Base-by-base conservation (phyloP, 2,329 filamentous ascomycete genomes). In the Mycosphaerelloides madeirae region DNA sequence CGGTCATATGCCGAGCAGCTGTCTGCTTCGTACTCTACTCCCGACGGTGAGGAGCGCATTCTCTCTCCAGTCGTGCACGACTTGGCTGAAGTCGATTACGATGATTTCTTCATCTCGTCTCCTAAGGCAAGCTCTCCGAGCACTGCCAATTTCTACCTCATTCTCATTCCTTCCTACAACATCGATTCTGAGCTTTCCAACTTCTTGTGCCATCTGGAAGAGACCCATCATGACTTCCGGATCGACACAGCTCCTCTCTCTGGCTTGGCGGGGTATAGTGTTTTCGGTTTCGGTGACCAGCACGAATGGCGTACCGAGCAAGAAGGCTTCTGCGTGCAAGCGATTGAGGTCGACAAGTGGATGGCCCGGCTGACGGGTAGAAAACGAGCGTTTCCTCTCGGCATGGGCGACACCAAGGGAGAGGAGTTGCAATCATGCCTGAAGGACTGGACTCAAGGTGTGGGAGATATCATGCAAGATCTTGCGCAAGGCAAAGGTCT, bases 201-300 rank as follows among this genome's bases (percentile, higher is more conserved):
- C 13, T 90, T 97, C 64, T 73, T 97, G 18, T 82, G 87, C 52
- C 88, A 95, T 64, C 71, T 98, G 5, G 77, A 85, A 62, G 91
- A 98, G 65, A 97, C 90, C 0, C 91, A 97, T 63, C 82, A 97
- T 68, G 93, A 98, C 66, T 97, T 97, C 73, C 81, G 91, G 46
- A 94, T 98, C 54, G 90, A 97, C 58, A 95, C 89, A 0, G 84
- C 86, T 0, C 85, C 93, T 1, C 68, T 98, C 36, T 82, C 84
- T 0, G 70, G 75, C 1, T 68, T 97, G 13, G 71, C 90, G 2
- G 91, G 91, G 7, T 97, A 95, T 62, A 87, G 87, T 0, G 89
- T 97, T 0, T 97, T 97, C 70, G 93, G 93, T 0, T 85, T 96
- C 60, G 91, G 91, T 14, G 91, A 97, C 64, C 81, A 79, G 50